Base-by-base conservation (phyloP, 2,329 filamentous ascomycete genomes). In the Colletotrichum godetiae region DNA sequence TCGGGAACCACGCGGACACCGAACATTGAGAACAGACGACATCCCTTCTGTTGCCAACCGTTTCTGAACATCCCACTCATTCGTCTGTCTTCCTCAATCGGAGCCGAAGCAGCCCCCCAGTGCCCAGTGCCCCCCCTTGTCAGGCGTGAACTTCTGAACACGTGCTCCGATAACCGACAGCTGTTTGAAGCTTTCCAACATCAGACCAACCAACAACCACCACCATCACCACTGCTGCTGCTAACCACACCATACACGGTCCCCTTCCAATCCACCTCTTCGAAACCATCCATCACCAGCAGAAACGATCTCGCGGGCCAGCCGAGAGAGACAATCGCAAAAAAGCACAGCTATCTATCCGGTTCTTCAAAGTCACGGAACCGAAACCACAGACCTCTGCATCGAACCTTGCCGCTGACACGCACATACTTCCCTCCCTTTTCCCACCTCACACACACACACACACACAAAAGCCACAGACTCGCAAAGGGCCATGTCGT, bases 401-500 rank as follows among this genome's bases (percentile, higher is more conserved):
- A n/a, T 49, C 42, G 15, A 49, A 49, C 42, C 19, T n/a, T 19
- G 15, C 19, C 42, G 15, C 42, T 49, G 19, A 49, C 42, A n/a
- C 42, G 42, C 42, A 49, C 42, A n/a, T 35, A 46, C 49, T 66
- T 42, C 29, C 58, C 24, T 55, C 52, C 67, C 65, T 52, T 72
- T 65, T 58, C 24, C 62, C 62, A 5, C 58, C 59, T 49, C 71
- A 62, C 63, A 53, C 72, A 61, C 61, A 29, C n/a, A n/a, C n/a
- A n/a, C n/a, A n/a, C n/a, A n/a, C n/a, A 66, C 8, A 33, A 13
- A 27, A 53, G 73, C 59, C 24, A 46, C 42, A 70, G 37, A 72
- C 63, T 29, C 74, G 66, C n/a, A 31, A 73, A 56, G 56, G 67
- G 76, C 78, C 81, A 91, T 91, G 89, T 88, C 88, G 80, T 82